These are phyloP conservation scores for Arthrobotrys pseudoclavata DNA, from an alignment of 2,329 filamentous ascomycete genomes.

Conservation along the genomic window DNA sequence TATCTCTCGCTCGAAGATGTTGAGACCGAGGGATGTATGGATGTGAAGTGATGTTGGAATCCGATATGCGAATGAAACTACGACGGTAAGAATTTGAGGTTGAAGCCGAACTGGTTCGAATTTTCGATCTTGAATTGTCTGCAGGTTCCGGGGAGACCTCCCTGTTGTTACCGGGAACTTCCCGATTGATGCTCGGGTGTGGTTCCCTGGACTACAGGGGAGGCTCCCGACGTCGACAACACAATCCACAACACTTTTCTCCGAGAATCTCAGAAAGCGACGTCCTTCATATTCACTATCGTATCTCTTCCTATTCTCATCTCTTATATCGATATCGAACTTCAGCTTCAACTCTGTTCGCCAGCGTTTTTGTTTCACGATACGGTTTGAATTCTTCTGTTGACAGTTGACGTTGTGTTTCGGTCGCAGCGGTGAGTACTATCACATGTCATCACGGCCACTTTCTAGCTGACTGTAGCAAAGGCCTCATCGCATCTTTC, in stretches of 20 bases:
- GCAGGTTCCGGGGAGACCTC: not conserved
- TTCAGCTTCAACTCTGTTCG: not conserved
- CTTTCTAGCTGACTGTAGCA: conserved; percentile 6
- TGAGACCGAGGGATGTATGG: not conserved
- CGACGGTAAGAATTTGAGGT: not conserved
- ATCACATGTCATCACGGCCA: conserved; percentile 50
- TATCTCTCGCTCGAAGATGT: not conserved
- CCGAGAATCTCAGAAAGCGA: not conserved
- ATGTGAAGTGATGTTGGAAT: not conserved
- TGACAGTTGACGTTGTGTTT: not conserved
- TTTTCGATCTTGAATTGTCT: conserved; percentile 9
- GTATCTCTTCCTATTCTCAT: not conserved
- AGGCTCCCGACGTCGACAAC: conserved; percentile 16
- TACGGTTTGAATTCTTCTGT: not conserved
- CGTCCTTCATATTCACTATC: not conserved
- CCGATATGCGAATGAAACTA: not conserved
- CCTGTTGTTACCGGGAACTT: not conserved
- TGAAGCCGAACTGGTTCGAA: not conserved
- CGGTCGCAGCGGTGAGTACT: not conserved
- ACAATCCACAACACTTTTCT: conserved; percentile 19
- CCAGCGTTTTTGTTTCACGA: not conserved
- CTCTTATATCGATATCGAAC: not conserved
- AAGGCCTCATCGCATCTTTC: conserved; percentile 15
- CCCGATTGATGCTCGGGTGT: not conserved
- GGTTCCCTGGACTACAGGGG: not conserved